A percentile compares a stretch with the other conserved stretches of the same genome.
Evolutionary conservation across 371 early-diverging fungal genomes (phyloP).

Genomic region (Rhizopus delemar): DNA sequence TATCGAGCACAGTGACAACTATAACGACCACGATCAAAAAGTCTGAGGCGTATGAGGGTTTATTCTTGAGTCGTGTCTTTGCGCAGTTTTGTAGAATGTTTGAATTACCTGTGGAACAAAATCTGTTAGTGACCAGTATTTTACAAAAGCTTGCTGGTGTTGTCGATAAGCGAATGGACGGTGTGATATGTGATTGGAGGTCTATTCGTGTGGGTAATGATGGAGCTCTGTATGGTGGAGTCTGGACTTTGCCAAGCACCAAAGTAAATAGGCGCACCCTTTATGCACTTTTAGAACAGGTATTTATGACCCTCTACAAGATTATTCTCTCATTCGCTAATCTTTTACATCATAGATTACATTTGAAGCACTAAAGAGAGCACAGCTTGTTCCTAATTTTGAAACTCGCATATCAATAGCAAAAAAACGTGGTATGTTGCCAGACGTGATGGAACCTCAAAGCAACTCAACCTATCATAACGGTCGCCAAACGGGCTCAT

Average conservation of each 20-base stretch:
- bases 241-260: slow-evolving; percentile 44
- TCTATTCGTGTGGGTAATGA: slow-evolving; percentile 48
- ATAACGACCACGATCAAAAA: slow-evolving; percentile 13
- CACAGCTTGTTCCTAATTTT: slow-evolving; percentile 54
- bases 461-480: slow-evolving; percentile 12
- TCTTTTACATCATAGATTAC: slow-evolving; percentile 25
- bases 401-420: slow-evolving; percentile 53
- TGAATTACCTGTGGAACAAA: slow-evolving; percentile 51
- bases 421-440: slow-evolving; percentile 43
- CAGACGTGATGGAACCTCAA: slow-evolving; percentile 10
- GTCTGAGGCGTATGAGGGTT: slow-evolving; percentile 44
- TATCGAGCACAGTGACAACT: slow-evolving; percentile 16
- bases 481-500: slow-evolving; percentile 13
- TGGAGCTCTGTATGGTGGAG: slow-evolving; percentile 49
- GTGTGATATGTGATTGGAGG: slow-evolving; percentile 55
- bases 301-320: not conserved
- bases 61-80: slow-evolving; percentile 49
- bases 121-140: slow-evolving; percentile 51
- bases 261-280: slow-evolving; percentile 43
- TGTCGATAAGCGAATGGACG: slow-evolving; percentile 50
- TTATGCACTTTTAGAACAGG: slow-evolving; percentile 50
- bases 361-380: slow-evolving; percentile 54
- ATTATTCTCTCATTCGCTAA: not conserved
- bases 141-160: slow-evolving; percentile 52
- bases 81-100: slow-evolving; percentile 48